Conservation (phyloP, 805 yeast genomes). For the Saturnispora quitensis region DNA sequence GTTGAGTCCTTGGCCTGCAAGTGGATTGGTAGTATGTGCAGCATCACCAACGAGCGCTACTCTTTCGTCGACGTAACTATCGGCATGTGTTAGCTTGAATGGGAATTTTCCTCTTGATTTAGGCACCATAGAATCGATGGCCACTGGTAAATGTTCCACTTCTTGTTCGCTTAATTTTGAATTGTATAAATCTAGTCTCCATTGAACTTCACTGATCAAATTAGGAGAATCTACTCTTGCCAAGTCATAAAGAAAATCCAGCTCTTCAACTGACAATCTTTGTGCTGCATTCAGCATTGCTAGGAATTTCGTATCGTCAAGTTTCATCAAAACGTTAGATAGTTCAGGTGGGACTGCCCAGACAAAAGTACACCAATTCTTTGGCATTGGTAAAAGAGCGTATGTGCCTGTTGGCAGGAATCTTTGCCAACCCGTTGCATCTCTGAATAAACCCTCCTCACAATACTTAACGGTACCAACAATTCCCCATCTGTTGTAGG, state of each 20-base stretch:
- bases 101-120: conserved; percentile 84
- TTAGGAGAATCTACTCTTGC: conserved; percentile 31
- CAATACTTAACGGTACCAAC: conserved; percentile 80
- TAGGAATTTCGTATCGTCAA: conserved; percentile 55
- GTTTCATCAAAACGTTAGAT: conserved; percentile 50
- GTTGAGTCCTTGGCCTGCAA: conserved; percentile 96
- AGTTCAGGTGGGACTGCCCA: conserved; percentile 84
- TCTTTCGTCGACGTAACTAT: conserved; percentile 73
- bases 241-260: conserved; percentile 54
- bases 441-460: conserved; percentile 51
- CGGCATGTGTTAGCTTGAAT: conserved; percentile 80
- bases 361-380: conserved; percentile 79
- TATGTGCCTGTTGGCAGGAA: conserved; percentile 88
- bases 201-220: conserved; percentile 57
- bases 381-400: conserved; percentile 85
- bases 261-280: conserved; percentile 67
- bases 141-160: conserved; percentile 55
- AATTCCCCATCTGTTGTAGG: conserved; percentile 79
- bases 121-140: conserved; percentile 47
- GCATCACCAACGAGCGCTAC: conserved; percentile 97
- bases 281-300: conserved; percentile 78
- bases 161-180: conserved; percentile 26
- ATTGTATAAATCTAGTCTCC: conserved; percentile 48
- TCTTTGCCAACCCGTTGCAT: conserved; percentile 81
- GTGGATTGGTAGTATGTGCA: conserved; percentile 94